Conservation (phyloP, 2,329 filamentous ascomycete species). For the Nemania sp. region DNA sequence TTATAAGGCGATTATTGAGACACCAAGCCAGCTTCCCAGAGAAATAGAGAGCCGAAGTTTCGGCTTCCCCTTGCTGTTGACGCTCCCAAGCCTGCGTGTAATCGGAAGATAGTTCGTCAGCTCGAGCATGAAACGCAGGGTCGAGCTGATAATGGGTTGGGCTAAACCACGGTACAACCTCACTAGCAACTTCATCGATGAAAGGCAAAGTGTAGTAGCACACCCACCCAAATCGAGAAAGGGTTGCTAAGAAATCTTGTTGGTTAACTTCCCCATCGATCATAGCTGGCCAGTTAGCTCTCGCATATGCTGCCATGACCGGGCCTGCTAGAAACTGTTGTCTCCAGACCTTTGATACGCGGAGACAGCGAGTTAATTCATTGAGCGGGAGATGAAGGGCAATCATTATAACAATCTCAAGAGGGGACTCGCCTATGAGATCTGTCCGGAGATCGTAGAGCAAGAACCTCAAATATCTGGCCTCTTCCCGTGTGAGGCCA, state of each 20-base stretch:
- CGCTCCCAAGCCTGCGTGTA: too few relatives aligned
- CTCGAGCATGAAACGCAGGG: constrained; percentile 13
- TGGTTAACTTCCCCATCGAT: constrained; percentile 8
- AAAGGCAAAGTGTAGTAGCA: neutral
- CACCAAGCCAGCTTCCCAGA: constrained; percentile 43
- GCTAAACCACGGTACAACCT: constrained; percentile 3
- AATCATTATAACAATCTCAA: constrained; percentile 43
- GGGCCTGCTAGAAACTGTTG: constrained; percentile 40
- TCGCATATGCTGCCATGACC: constrained; percentile 32
- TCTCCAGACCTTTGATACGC: constrained; percentile 46
- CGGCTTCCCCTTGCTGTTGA: neutral
- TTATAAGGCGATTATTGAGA: constrained; percentile 23
- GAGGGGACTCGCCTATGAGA: constrained; percentile 42
- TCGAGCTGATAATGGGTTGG: constrained; percentile 21
- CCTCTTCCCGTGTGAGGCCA: constrained; percentile 36
- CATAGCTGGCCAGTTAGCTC: constrained; percentile 39
- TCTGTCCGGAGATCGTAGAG: constrained; percentile 34
- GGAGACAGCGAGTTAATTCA: constrained; percentile 41
- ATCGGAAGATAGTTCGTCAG: neutral
- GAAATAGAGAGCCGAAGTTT: constrained; percentile 29
- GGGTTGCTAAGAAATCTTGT: constrained; percentile 20
- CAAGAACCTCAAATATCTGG: constrained; percentile 42
- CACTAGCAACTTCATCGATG: neutral
- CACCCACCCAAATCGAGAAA: constrained; percentile 10
- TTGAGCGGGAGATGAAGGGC: constrained; percentile 30